phyloP scores from a whole-genome alignment of 2,329 filamentous ascomycete genomes.

The Whalleya microplaca region DNA sequence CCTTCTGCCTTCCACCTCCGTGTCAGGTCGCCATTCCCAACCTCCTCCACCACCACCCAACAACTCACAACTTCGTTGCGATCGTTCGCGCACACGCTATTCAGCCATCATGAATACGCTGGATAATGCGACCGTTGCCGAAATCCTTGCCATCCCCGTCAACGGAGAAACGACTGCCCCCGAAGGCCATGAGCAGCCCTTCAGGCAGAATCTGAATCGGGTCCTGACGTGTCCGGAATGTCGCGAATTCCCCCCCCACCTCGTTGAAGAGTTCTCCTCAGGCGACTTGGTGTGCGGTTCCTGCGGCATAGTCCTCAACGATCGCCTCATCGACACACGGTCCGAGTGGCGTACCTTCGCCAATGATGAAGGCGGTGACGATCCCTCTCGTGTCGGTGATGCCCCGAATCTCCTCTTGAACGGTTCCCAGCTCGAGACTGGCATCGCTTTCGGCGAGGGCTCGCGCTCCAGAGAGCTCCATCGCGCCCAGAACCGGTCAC shows the following conservation, averaged over 20 bases:
- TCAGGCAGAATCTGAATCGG: slow-evolving; percentile 85
- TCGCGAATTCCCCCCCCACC: slow-evolving; percentile 86
- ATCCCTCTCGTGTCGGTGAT: slow-evolving; percentile 97
- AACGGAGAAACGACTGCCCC: too few species aligned
- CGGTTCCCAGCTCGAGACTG: slow-evolving; percentile 85
- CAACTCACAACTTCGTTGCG: neutral
- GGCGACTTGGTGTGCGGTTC: slow-evolving; percentile 92
- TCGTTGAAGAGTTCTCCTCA: slow-evolving; percentile 89
- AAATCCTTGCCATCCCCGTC: too few species aligned
- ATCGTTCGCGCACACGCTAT: slow-evolving; percentile 4
- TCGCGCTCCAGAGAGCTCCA: slow-evolving; percentile 68
- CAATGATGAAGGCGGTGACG: slow-evolving; percentile 95
- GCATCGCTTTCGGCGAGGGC: slow-evolving; percentile 81
- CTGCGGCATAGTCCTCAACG: slow-evolving; percentile 88
- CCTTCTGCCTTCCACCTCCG: slow-evolving; percentile 3
- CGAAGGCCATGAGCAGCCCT: slow-evolving; percentile 43
- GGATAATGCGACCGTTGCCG: too few species aligned
- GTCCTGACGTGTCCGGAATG: slow-evolving; percentile 88
- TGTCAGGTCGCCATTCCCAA: slow-evolving; percentile 4
- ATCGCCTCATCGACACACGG: slow-evolving; percentile 91
- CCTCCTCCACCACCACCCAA: slow-evolving; percentile 1
- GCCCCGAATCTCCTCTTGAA: slow-evolving; percentile 87
- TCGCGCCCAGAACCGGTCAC: slow-evolving; percentile 73
- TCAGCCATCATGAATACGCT: slow-evolving; percentile 25
- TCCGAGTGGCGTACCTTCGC: slow-evolving; percentile 99